A percentile compares a stretch with the other conserved stretches of the same genome.
These are phyloP conservation scores for Meripilus lineatus DNA, from an alignment of 1,284 basidiomycete genomes.

Conservation along the genomic window DNA sequence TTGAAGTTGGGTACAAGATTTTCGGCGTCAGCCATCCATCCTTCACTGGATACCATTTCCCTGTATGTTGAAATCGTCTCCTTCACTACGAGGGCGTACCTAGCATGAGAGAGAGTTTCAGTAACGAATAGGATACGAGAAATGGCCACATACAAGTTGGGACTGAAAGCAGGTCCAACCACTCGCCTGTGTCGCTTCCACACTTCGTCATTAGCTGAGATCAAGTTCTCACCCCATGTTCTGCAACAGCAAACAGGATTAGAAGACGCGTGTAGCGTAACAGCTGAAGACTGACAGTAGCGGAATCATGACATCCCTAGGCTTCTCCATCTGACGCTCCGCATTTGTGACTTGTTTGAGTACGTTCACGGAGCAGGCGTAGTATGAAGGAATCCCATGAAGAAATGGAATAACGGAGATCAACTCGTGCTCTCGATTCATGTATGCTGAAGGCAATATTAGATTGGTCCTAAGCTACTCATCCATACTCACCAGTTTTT, in stretches of 20 bases:
- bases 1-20: constrained; percentile 4
- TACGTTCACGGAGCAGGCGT: neutral
- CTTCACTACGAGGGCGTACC: constrained; percentile 5
- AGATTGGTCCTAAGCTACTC: neutral
- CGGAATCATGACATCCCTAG: neutral
- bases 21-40: constrained; percentile 1
- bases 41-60: constrained; percentile 10
- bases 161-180: neutral
- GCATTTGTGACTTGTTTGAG: neutral
- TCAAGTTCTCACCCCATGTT: constrained; percentile 2
- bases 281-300: neutral
- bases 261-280: neutral
- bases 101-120: neutral
- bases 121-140: neutral
- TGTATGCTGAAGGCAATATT: neutral
- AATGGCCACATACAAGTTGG: neutral
- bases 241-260: neutral
- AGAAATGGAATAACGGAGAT: constrained; percentile 1
- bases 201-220: neutral
- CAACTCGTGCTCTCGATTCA: neutral
- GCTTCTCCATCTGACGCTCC: constrained; percentile 2
- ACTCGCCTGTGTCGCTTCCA: constrained; percentile 1
- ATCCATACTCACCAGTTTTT: neutral
- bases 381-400: neutral
- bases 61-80: constrained; percentile 8